A percentile compares a stretch with the other conserved stretches of the same genome.
phyloP scores from a whole-genome alignment of 352 stramenopile genomes.

The Pythium monospermum region DNA sequence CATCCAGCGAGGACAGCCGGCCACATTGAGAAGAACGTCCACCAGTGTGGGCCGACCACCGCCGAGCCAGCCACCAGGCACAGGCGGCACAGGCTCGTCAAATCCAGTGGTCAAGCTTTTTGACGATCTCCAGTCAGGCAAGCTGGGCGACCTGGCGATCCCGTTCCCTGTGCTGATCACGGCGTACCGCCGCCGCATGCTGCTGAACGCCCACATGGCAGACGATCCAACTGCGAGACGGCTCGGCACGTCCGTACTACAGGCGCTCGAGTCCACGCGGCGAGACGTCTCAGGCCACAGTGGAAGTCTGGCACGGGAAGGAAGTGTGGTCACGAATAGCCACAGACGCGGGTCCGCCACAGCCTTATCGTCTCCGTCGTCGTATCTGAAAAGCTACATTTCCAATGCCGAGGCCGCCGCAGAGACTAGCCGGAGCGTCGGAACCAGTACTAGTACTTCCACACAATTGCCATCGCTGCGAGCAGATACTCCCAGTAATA shows the following conservation, averaged over 20 bases:
- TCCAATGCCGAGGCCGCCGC: background rate
- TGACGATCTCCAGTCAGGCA: constrained; percentile 68
- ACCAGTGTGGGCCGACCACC: background rate
- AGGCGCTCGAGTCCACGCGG: constrained; percentile 57
- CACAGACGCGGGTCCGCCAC: background rate
- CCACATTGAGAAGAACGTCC: background rate
- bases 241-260: constrained; percentile 38
- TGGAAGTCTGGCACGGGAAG: background rate
- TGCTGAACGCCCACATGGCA: constrained; percentile 82
- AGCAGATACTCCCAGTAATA: background rate
- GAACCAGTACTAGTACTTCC: no score
- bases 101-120: constrained; percentile 79
- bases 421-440: background rate
- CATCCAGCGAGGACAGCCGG: background rate
- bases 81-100: background rate
- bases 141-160: constrained; percentile 67
- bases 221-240: constrained; percentile 46
- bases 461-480: constrained; percentile 13
- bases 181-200: constrained; percentile 69
- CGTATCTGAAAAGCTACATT: constrained; percentile 20
- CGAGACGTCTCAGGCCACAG: constrained; percentile 20
- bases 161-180: constrained; percentile 78
- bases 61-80: no score
- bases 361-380: constrained; percentile 3
- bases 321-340: background rate